Percentiles rank a stretch among this genome's conserved stretches.
Conservation (phyloP, 148 eudicot species). For the Vaccinium vitisidaea region DNA sequence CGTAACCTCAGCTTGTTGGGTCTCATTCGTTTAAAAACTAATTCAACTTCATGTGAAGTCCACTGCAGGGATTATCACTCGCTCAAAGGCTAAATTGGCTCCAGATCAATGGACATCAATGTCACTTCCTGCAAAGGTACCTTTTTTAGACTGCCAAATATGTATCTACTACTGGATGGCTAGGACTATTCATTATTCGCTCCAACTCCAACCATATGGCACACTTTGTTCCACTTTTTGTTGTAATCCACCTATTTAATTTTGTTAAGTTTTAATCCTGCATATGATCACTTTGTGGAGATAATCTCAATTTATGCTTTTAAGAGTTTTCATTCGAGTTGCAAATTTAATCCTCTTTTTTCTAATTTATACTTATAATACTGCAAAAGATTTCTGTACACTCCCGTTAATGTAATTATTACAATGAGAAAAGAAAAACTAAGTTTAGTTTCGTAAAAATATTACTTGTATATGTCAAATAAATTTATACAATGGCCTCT, state of each 20-base stretch:
- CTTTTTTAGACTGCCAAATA: slow-evolving; percentile 1
- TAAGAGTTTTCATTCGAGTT: neutral
- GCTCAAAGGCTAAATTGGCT: slow-evolving; percentile 77
- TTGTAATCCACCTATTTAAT: neutral
- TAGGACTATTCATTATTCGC: neutral
- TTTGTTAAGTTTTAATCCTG: neutral
- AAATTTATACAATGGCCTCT: neutral
- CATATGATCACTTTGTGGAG: neutral
- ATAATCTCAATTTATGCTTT: neutral
- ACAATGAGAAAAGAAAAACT: neutral
- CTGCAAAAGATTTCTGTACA: neutral
- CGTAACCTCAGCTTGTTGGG: slow-evolving; percentile 2
- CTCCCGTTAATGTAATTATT: neutral
- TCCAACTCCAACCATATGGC: neutral
- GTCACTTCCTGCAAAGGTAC: slow-evolving; percentile 82
- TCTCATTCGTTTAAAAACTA: slow-evolving; percentile 19
- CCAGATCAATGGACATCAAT: slow-evolving; percentile 88
- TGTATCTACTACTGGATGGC: neutral
- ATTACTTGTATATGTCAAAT: neutral
- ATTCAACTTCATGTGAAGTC: slow-evolving; percentile 50
- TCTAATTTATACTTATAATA: neutral
- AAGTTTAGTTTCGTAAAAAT: neutral
- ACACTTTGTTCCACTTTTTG: neutral
- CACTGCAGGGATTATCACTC: slow-evolving; percentile 84
- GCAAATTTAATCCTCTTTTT: neutral